Conservation (phyloP, 2,329 filamentous ascomycete genomes). For the Ilyonectria destructans region DNA sequence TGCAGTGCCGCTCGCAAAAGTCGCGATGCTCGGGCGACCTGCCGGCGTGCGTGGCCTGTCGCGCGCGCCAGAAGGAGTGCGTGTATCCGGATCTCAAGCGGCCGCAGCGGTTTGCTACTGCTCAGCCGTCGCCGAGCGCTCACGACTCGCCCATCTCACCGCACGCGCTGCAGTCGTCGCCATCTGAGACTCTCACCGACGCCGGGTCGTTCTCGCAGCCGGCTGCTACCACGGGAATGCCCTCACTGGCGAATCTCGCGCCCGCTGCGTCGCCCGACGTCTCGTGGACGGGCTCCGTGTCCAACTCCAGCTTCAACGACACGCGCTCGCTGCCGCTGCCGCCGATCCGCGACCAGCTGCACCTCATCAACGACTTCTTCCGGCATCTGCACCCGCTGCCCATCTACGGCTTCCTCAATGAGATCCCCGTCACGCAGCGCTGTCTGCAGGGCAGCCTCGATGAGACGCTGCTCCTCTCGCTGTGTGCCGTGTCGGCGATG, state of each 20-base stretch:
- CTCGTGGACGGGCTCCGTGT: neutral
- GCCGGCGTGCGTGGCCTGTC: slow-evolving; percentile 40
- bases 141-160: too few relatives aligned
- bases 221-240: slow-evolving; percentile 13
- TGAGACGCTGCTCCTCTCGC: slow-evolving; percentile 58
- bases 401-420: slow-evolving; percentile 59
- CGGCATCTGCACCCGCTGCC: slow-evolving; percentile 45
- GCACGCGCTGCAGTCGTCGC: too few relatives aligned
- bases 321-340: slow-evolving; percentile 19
- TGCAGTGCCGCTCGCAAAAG: slow-evolving; percentile 59
- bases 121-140: too few relatives aligned
- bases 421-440: slow-evolving; percentile 66
- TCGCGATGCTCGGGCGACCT: slow-evolving; percentile 65
- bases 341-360: slow-evolving; percentile 35
- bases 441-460: slow-evolving; percentile 66
- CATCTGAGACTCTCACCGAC: too few relatives aligned
- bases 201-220: neutral
- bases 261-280: neutral
- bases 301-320: slow-evolving; percentile 2
- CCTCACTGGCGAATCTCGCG: neutral
- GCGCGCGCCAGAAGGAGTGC: slow-evolving; percentile 46
- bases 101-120: neutral
- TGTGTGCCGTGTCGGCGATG: slow-evolving; percentile 57
- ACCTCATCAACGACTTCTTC: slow-evolving; percentile 47
- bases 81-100: slow-evolving; percentile 23